Percentiles rank a stretch among this genome's conserved stretches.
Conservation (phyloP, 306 rosid genomes). For the Quercus bicolor region DNA sequence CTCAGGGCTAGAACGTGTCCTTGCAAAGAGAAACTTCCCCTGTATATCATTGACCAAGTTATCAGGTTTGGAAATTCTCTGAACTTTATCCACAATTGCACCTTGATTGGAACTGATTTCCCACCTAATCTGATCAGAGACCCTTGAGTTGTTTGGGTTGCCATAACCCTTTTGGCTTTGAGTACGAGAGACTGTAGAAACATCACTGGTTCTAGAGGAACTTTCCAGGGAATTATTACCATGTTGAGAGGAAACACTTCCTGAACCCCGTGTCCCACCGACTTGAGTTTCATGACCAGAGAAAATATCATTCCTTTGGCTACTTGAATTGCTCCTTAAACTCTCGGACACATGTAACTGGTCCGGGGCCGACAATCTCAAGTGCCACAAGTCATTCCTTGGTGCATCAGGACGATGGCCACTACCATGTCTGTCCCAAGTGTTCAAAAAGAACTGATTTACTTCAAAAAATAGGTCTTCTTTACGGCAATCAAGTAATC, state of each 20-base stretch:
- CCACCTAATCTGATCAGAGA: slow-evolving; percentile 46
- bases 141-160: slow-evolving; percentile 46
- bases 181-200: slow-evolving; percentile 39
- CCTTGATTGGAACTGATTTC: slow-evolving; percentile 46
- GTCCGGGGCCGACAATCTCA: slow-evolving; percentile 52
- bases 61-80: slow-evolving; percentile 45
- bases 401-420: slow-evolving; percentile 98
- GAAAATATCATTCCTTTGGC: slow-evolving; percentile 40
- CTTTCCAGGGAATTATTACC: slow-evolving; percentile 45
- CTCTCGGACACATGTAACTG: slow-evolving; percentile 49
- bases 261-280: slow-evolving; percentile 38
- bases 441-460: slow-evolving; percentile 87
- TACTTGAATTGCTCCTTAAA: slow-evolving; percentile 37
- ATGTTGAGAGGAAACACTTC: slow-evolving; percentile 45
- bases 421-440: slow-evolving; percentile 98
- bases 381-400: slow-evolving; percentile 44
- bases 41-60: slow-evolving; percentile 50
- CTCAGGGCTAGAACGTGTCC: slow-evolving; percentile 98
- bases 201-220: slow-evolving; percentile 38
- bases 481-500: slow-evolving; percentile 83
- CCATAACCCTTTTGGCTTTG: slow-evolving; percentile 53
- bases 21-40: slow-evolving; percentile 74
- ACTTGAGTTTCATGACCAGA: slow-evolving; percentile 44
- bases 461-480: slow-evolving; percentile 71
- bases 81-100: slow-evolving; percentile 45